Base-by-base conservation (phyloP, 257 asterid species). In the Echium plantagineum region DNA sequence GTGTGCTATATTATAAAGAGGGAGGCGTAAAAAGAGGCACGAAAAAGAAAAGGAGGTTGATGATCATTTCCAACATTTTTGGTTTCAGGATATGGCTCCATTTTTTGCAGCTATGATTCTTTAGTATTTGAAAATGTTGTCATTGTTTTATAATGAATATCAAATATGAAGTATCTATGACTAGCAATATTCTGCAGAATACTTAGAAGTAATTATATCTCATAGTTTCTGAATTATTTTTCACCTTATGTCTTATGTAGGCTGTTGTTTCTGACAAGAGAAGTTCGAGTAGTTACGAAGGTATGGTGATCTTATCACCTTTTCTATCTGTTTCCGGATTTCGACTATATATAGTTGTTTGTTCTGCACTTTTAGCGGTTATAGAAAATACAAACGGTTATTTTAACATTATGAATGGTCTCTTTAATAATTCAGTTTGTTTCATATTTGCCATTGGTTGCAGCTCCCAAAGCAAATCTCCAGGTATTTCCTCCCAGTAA, bases 401-500 rank as follows among this genome's bases (percentile, higher is more conserved):
- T 3, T 28, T 2, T 6, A 28, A 28, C 32, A 28, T 28, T 1
- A 3, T 28, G 5, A 28, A 26, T 55, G 30, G 8, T 55, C 32
- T 21, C 30, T 35, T 21, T 18, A 56, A 18, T 19, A 53, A 21
- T 18, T 53, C 42, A 56, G 42, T 56, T 56, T 26, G 32, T 56
- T 12, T 56, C 19, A 32, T 24, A 26, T 67, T 48, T 0, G 9
- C 10, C 28, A 22, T 55, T 38, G 47, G 68, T 21, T 80, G 74
- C 69, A 87, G 96, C 66, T 71, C 83, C 94, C 66, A 84, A 85
- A 65, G 91, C 87, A 70, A 90, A 83, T 73, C 75, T 85, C 81
- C 95, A 85, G 68, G 81, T 80, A 61, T 85, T 90, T 74, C 95
- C 95, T 46, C 95, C 94, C 64, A 81, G 68, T 79, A 80, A 58